Conservation (phyloP, 495 filamentous ascomycete species). For the Friedmanniomyces simplex region DNA sequence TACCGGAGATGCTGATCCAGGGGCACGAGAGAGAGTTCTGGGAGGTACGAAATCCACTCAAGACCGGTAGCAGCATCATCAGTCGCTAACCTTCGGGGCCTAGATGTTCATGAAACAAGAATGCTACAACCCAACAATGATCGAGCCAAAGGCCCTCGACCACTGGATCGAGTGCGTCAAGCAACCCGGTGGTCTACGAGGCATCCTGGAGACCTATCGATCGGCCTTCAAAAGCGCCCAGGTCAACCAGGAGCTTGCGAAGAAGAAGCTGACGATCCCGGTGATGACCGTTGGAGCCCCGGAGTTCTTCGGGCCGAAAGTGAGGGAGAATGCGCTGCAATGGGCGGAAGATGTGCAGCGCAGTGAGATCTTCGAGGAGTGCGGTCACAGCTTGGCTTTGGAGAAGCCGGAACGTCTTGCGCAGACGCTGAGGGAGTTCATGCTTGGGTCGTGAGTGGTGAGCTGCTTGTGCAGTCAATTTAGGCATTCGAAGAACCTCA, state of each 20-base stretch:
- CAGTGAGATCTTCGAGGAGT: slow-evolving; percentile 9
- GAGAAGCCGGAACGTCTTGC: slow-evolving; percentile 10
- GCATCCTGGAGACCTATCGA: slow-evolving; percentile 12
- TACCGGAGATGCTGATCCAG: slow-evolving; percentile 16
- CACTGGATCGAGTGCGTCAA: slow-evolving; percentile 18
- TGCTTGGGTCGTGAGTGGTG: background rate
- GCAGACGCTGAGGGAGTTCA: slow-evolving; percentile 7
- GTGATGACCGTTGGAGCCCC: slow-evolving; percentile 15
- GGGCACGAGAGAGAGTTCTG: slow-evolving; percentile 12
- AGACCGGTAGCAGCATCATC: background rate
- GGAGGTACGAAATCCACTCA: background rate
- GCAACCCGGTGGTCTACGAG: slow-evolving; percentile 7
- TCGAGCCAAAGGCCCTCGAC: slow-evolving; percentile 4
- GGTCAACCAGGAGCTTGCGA: background rate
- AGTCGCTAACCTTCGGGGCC: background rate
- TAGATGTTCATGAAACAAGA: slow-evolving; percentile 15
- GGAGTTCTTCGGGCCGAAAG: slow-evolving; percentile 12
- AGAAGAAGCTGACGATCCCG: slow-evolving; percentile 9
- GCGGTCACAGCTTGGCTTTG: slow-evolving; percentile 8
- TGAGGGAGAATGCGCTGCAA: background rate
- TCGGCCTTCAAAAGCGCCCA: slow-evolving; percentile 4
- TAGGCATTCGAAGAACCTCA: too few species aligned
- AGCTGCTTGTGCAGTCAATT: too few species aligned
- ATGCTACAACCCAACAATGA: slow-evolving; percentile 12
- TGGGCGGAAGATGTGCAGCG: slow-evolving; percentile 4